Base-by-base conservation (phyloP, 805 yeast genomes). In the Zygoascus ofunaensis region DNA sequence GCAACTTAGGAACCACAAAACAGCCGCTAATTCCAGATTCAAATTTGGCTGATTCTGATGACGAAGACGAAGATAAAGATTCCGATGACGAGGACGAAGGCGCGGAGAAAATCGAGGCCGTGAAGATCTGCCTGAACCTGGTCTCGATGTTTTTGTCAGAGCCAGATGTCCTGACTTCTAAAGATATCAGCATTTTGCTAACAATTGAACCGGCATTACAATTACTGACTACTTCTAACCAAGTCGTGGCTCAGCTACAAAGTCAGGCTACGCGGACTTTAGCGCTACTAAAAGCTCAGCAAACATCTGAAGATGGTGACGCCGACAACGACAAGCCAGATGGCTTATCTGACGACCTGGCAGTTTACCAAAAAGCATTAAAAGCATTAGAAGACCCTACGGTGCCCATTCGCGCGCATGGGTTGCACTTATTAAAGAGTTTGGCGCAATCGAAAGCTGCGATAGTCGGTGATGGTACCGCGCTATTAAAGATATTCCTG, bases 331-430 rank as follows among this genome's bases (percentile, higher is more conserved):
- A 50, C 33, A 42, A 37, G 17, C 10, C 30, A 7, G 30, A 26
- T 12, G 12, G 10, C 12, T 15, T 12, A 33, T 32, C 41, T 14
- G 42, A 51, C 22, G 40, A 49, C 2, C 22, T 24, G 3, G 36
- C 33, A 15, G 26, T 45, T 4, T 46, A 82, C 39, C 71, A 73
- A 14, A 68, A 75, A 26, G 95, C 95, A 0, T 63, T 85, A 32
- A 66, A 73, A 1, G 76, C 79, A 47, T 61, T 92, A 36, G 78
- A 77, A 45, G 95, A 89, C 61, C 83, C 89, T 0, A 63, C 82
- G 36, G 80, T 84, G 2, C 95, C 97, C 0, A 75, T 90, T 2
- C 69, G 87, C 43, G 97, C 94, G 0, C 87, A 84, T 60, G 97
- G 97, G 0, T 63, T 92, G 5, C 75, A 74, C 49, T 61, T 79